Conservation (phyloP, 495 filamentous ascomycete species). For the Aspergillus incahuasiensis region DNA sequence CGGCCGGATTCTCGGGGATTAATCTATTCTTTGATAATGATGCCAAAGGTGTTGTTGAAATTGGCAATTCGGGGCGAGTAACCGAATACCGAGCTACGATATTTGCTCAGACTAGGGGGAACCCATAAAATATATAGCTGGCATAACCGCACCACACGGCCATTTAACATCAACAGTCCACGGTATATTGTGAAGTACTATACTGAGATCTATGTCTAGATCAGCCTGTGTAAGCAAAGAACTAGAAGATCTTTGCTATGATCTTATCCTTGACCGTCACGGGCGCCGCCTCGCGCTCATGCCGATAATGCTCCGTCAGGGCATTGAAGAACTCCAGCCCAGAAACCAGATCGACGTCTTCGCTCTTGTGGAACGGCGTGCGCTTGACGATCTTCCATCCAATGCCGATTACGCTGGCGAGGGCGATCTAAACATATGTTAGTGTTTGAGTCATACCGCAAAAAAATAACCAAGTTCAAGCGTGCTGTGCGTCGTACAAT, state of each 20-base stretch:
- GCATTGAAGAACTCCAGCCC: background rate
- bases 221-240: too few relatives aligned
- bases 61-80: background rate
- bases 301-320: constrained; percentile 1
- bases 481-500: too few relatives aligned
- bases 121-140: too few relatives aligned
- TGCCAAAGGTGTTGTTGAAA: background rate
- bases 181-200: too few relatives aligned
- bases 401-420: background rate
- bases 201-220: too few relatives aligned
- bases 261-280: background rate
- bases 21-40: background rate
- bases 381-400: background rate
- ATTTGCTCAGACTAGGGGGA: too few relatives aligned
- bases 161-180: too few relatives aligned
- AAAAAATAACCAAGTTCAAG: background rate
- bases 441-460: background rate
- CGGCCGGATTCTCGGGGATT: background rate
- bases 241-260: background rate
- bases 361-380: background rate
- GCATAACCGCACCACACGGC: too few relatives aligned
- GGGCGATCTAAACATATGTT: background rate
- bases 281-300: background rate
- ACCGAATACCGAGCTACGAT: too few relatives aligned
- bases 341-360: background rate